Base-by-base conservation (phyloP, 768 basidiomycete genomes). In the Lactifluus pinguis region DNA sequence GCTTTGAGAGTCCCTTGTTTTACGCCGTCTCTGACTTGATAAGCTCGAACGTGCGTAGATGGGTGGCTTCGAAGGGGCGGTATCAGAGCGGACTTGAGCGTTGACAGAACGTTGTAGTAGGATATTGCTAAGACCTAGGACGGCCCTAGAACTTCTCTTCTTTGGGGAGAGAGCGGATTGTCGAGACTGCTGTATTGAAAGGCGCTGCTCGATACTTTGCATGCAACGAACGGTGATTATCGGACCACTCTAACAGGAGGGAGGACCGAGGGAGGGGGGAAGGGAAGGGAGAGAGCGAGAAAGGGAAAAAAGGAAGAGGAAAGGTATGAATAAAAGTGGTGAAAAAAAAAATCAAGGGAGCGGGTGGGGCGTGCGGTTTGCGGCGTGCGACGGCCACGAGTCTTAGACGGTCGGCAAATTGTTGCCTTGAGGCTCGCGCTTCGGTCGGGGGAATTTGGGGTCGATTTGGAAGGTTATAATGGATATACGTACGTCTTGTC, bases 71-170 rank as follows among this genome's bases (percentile, higher is more conserved):
- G 71, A 61, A 70, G 67, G 66, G 56, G 67, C 53, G 60, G 65
- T 55, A 47, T 59, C 64, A 41, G 73, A 67, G 65, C 73, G 70
- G 67, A 66, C 50, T 55, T 60, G 64, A 34, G 58, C 47, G 47
- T 59, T 54, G 66, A 51, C 48, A 42, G 65, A 39, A 68, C 65
- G 59, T 69, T 67, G 69, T 74, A 76, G 38, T 51, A 61, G 53
- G 74, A 74, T 50, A 71, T 59, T 56, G 75, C 59, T 67, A 44
- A 81, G 73, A 53, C 79, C 80, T 54, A 82, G 74, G 48, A 79
- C 79, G 32, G 77, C 70, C 68, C 76, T 76, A 70, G 82, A 75
- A 68, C 75, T 77, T 72, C 74, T 78, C 56, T 74, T 70, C 55
- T 47, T 61, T 51, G 60, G 34, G 38, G 73, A 67, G 49, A 59